Evolutionary conservation across 1,139 yeast species (phyloP), one percentile per base, ranked within the genome.

Genomic region (Taiozyma onychis): DNA sequence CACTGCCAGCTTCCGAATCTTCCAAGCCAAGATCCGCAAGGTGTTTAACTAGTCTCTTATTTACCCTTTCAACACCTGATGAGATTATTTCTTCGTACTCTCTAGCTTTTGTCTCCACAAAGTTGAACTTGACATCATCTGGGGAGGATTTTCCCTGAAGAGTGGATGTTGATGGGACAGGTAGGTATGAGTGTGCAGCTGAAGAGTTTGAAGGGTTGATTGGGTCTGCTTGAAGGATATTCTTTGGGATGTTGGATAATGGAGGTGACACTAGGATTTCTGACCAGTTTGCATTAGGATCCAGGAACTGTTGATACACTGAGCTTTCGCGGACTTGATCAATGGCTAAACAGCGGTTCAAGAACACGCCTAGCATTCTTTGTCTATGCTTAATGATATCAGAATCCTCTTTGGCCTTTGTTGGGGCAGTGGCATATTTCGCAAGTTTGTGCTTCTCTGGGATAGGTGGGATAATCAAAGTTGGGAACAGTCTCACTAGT

Each of bases 381-480:
- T 84, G 87, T 44, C 97, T 76, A 57, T 77, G 80, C 48, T 76
- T 80, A 50, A 77, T 75, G 32, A 75, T 67, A 14, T 66, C 60
- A 6, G 65, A 54, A 52, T 75, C 78, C 52, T 75, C 80, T 51
- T 74, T 74, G 7, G 78, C 78, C 54, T 69, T 74, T 4, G 80
- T 69, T 14, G 80, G 78, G 10, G 77, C 73, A 4, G 74, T 69
- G 3, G 80, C 78, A 53, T 76, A 75, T 53, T 73, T 75, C 13
- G 76, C 57, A 60, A 77, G 64, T 44, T 80, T 68, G 61, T 88
- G 95, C 66, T 89, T 89, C 52, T 88, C 95, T 0, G 97, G 97
- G 39, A 89, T 88, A 2, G 96, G 96, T 3, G 97, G 97, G n/a
- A 89, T 80, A 11, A 89, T 77, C n/a, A 82, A 63, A n/a, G 89